A percentile compares a stretch with the other conserved stretches of the same genome.
Conservation (phyloP, 1,284 basidiomycete species). For the Grifola frondosa region DNA sequence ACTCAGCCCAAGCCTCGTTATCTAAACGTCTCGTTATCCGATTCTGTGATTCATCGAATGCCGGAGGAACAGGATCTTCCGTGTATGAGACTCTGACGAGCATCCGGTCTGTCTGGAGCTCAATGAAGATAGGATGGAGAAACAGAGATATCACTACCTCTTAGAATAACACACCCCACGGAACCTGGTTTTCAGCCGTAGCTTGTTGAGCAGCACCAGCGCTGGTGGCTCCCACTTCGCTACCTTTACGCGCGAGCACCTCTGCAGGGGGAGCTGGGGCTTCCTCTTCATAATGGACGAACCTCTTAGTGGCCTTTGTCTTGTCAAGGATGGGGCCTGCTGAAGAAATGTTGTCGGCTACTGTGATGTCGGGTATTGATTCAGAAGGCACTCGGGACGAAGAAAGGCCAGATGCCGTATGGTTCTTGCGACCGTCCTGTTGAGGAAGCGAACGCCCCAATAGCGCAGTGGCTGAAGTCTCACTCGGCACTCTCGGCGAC, state of each 20-base stretch:
- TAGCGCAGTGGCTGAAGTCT: constrained; percentile 19
- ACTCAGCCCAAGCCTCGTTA: constrained; percentile 75
- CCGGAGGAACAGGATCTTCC: constrained; percentile 47
- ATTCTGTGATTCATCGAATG: constrained; percentile 71
- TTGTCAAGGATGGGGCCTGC: constrained; percentile 10
- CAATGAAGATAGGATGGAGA: constrained; percentile 13
- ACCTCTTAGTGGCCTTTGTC: constrained; percentile 27
- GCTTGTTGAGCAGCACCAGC: constrained; percentile 50
- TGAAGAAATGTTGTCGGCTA: background rate
- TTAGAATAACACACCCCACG: constrained; percentile 51
- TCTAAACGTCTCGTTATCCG: constrained; percentile 59
- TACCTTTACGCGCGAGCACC: constrained; percentile 56
- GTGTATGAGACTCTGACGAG: constrained; percentile 72
- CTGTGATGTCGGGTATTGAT: background rate
- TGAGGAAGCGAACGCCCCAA: constrained; percentile 5
- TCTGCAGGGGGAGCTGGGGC: constrained; percentile 52
- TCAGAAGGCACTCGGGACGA: background rate
- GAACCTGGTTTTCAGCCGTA: constrained; percentile 24
- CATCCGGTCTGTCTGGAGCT: constrained; percentile 79
- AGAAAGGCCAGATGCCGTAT: too few relatives aligned
- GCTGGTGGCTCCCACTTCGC: constrained; percentile 56
- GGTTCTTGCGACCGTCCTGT: background rate
- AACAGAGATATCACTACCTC: constrained; percentile 46
- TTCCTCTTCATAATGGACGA: constrained; percentile 33
- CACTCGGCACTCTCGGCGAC: constrained; percentile 4